Percentiles rank a stretch among this genome's conserved stretches.
These are phyloP conservation scores for Backusella liffmaniae DNA, from an alignment of 192 early-diverging fungal genomes.

Conservation along the genomic window DNA sequence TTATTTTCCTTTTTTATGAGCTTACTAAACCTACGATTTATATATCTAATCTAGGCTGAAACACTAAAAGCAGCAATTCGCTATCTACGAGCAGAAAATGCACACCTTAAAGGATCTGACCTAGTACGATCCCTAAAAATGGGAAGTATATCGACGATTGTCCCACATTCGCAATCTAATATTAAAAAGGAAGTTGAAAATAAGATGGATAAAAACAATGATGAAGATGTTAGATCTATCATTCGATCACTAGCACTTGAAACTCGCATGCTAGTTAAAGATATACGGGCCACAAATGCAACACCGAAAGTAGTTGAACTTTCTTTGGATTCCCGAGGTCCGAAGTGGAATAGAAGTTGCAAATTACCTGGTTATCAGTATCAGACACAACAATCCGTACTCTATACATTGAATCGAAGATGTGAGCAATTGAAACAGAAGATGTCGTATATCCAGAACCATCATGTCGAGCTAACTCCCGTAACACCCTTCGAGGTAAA, in stretches of 20 bases:
- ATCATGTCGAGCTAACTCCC: not conserved
- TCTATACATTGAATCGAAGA: conserved; percentile 52
- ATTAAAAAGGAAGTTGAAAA: conserved; percentile 6
- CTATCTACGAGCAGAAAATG: conserved; percentile 81
- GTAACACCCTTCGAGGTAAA: not conserved
- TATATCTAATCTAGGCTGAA: conserved; percentile 52
- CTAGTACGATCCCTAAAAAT: conserved; percentile 43
- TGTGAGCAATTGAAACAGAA: conserved; percentile 45
- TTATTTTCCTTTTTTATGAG: not conserved
- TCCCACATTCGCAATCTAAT: not conserved
- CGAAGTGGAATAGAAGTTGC: conserved; percentile 47
- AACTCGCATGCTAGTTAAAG: conserved; percentile 47
- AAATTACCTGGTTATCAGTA: conserved; percentile 52
- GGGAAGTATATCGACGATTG: conserved; percentile 8
- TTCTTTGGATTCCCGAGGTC: conserved; percentile 21
- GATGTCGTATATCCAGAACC: conserved; percentile 6
- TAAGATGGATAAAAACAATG: not conserved
- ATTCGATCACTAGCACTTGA: conserved; percentile 46
- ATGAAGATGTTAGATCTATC: not conserved
- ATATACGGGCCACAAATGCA: conserved; percentile 44
- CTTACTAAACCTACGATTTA: not conserved
- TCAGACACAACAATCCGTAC: conserved; percentile 51
- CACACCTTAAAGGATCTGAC: conserved; percentile 67
- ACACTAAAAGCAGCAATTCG: conserved; percentile 71
- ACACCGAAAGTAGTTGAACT: conserved; percentile 52